Evolutionary conservation across 2,329 filamentous ascomycete genomes (phyloP), one percentile per base, ranked within the genome.

Genomic region (Sporothrix curviconia): DNA sequence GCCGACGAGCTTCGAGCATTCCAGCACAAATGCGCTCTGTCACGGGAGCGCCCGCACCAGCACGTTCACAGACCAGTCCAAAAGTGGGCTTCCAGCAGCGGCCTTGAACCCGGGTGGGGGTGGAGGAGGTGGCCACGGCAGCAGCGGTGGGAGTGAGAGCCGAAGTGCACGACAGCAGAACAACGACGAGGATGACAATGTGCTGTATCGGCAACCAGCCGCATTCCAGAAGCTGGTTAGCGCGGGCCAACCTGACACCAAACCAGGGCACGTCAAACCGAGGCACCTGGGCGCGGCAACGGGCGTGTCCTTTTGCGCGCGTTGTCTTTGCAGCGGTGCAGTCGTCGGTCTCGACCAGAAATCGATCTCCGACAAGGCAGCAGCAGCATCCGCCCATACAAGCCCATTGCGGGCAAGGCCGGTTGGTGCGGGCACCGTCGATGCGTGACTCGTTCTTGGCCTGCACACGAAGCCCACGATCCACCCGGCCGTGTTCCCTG

Each of bases 391-490:
- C 77, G 79, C 55, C 79, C 84, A 3, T 82, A 80, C 62, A 84
- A 82, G 67, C 71, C 77, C 61, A 65, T 78, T 60, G 66, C 79
- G 60, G 74, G 78, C 60, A 70, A 72, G 57, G 59, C 46, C 60
- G 1, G 58, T 60, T 19, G 76, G 79, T 36, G 78, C 80, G 39
- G 86, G 85, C 37, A 90, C 90, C n/a, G 17, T 90, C 89, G 12
- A 94, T 96, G 87, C 83, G 92, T 59, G 92, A 97, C 71, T 95
- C 91, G 0, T 96, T 96, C 77, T 97, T 97, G 92, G 92, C n/a
- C 76, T 97, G 44, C 91, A 96, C 65, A 95, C 90, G 2, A 92
- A 88, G 65, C 90, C 92, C 1, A 90, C 85, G 15, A 94, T 96
- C 68, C 85, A 89, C 61, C 88, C 89, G 44, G 92, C 92, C 0